These are phyloP conservation scores for Fraxinus ornus DNA, from an alignment of 305 asterid species.

Conservation along the genomic window DNA sequence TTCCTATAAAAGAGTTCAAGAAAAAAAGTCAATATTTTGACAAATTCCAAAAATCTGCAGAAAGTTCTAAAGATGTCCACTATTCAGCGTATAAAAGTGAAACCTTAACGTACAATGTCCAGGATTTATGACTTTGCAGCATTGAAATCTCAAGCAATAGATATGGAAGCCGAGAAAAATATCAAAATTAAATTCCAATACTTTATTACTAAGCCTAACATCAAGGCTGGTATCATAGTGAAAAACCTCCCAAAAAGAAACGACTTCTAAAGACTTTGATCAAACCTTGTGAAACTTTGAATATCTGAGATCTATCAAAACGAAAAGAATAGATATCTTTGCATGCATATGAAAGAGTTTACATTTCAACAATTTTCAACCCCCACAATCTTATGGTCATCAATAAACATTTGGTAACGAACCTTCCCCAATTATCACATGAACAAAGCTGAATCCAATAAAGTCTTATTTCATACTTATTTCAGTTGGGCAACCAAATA, in stretches of 20 bases:
- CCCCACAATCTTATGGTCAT: not conserved
- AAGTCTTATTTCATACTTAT: not conserved
- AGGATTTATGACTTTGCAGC: not conserved
- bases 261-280: not conserved
- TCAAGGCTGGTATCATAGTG: not conserved
- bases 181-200: not conserved
- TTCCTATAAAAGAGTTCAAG: not conserved
- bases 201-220: not conserved
- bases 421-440: not conserved
- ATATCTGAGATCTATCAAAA: not conserved
- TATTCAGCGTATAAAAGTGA: not conserved
- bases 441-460: not conserved
- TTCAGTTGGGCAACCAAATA: not conserved
- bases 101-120: not conserved
- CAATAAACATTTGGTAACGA: not conserved
- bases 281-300: not conserved
- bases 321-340: not conserved
- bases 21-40: not conserved
- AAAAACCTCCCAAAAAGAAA: not conserved
- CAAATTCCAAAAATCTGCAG: not conserved
- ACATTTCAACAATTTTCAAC: conserved; percentile 4
- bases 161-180: not conserved
- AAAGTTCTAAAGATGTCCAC: not conserved
- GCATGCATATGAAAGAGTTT: not conserved
- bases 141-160: not conserved